Conservation (phyloP, 306 rosid genomes). For the Prunus campanulata region DNA sequence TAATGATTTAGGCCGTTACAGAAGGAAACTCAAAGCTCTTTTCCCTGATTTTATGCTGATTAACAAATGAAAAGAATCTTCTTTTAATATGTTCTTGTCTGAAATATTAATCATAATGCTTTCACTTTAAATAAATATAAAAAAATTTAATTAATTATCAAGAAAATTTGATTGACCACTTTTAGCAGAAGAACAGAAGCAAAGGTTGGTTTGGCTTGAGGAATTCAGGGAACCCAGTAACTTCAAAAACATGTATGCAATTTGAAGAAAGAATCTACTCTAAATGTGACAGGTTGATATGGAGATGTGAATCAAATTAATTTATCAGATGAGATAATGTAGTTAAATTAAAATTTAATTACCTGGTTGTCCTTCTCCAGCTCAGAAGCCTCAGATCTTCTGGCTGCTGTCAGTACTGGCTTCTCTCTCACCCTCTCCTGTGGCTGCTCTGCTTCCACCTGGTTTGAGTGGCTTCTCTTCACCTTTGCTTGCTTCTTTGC, state of each 20-base stretch:
- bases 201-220: slow-evolving; percentile 18
- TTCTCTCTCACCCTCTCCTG: slow-evolving; percentile 42
- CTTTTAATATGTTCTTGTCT: slow-evolving; percentile 4
- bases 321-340: not conserved
- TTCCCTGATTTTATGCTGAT: slow-evolving; percentile 30
- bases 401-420: slow-evolving; percentile 26
- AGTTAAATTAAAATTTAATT: slow-evolving; percentile 21
- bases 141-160: not conserved
- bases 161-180: not conserved
- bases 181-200: slow-evolving; percentile 1
- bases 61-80: slow-evolving; percentile 12
- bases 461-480: slow-evolving; percentile 38
- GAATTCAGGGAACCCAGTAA: not conserved
- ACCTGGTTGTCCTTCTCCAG: slow-evolving; percentile 55
- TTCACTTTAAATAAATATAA: not conserved
- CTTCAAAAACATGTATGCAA: not conserved
- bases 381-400: slow-evolving; percentile 36
- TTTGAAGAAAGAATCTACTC: not conserved
- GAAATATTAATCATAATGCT: slow-evolving; percentile 3
- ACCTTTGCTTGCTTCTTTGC: slow-evolving; percentile 84
- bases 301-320: not conserved
- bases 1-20: slow-evolving; percentile 20
- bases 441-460: slow-evolving; percentile 43
- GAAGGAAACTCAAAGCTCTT: slow-evolving; percentile 10
- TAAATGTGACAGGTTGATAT: not conserved